These are phyloP conservation scores for Aurifilum marmelostoma DNA, from an alignment of 2,329 filamentous ascomycete genomes.

Conservation along the genomic window DNA sequence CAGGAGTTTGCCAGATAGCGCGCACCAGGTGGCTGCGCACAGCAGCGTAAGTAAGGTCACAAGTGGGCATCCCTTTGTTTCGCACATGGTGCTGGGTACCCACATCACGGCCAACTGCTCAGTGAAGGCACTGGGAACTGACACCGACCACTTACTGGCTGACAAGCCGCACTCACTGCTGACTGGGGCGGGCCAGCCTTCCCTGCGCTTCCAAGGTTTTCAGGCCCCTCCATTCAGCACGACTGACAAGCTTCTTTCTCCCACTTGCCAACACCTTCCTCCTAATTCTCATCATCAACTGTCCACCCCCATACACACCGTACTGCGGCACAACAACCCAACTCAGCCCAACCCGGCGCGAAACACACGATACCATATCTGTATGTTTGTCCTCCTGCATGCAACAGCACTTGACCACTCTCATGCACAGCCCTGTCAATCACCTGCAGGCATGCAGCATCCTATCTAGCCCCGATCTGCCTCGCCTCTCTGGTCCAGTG, in stretches of 20 bases:
- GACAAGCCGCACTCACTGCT: background rate
- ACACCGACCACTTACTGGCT: background rate
- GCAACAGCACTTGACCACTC: background rate
- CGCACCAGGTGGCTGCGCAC: background rate
- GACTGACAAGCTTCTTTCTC: slow-evolving; percentile 10
- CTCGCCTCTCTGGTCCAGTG: slow-evolving; percentile 6
- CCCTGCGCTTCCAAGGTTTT: slow-evolving; percentile 15
- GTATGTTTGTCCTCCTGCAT: slow-evolving; percentile 16
- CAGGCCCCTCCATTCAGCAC: slow-evolving; percentile 11
- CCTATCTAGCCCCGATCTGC: background rate
- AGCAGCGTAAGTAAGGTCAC: background rate
- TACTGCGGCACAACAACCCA: background rate
- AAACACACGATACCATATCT: slow-evolving; percentile 8
- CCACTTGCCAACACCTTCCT: slow-evolving; percentile 9
- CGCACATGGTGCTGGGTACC: background rate
- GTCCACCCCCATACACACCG: background rate
- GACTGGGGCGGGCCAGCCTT: slow-evolving; percentile 3
- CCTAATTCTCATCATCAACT: slow-evolving; percentile 11
- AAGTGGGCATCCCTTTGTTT: slow-evolving; percentile 7
- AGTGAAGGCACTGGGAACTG: background rate
- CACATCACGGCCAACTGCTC: background rate
- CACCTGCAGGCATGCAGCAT: slow-evolving; percentile 13
- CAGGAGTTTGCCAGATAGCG: background rate
- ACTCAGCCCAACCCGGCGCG: background rate
- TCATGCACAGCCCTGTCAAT: slow-evolving; percentile 3